A percentile compares a stretch with the other conserved stretches of the same genome.
Conservation (phyloP, 176 grass and related monocot species). For the Hordeum marinum region DNA sequence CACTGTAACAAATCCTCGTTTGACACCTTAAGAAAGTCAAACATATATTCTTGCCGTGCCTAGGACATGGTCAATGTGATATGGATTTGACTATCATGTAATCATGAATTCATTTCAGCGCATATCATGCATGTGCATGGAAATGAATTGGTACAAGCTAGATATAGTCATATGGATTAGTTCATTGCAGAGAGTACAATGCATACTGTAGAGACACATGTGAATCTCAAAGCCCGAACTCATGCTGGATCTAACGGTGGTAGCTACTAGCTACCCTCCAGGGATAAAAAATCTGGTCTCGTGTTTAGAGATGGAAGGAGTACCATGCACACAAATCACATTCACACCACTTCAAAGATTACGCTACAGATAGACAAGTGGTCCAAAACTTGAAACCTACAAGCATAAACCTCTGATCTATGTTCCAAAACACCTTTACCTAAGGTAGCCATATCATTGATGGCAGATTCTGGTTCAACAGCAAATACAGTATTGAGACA, state of each 20-base stretch:
- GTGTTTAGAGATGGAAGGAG: background rate
- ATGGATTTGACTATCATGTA: background rate
- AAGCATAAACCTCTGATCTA: background rate
- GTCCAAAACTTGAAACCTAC: background rate
- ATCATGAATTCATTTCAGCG: background rate
- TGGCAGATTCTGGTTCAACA: background rate
- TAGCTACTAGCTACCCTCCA: background rate
- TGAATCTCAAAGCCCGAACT: background rate
- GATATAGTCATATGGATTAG: background rate
- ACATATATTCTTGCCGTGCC: background rate
- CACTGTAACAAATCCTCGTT: background rate
- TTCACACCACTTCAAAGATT: background rate
- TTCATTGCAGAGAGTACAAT: background rate
- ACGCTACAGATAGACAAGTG: background rate
- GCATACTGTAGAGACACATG: background rate
- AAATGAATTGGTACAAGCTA: background rate
- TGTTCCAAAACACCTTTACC: background rate
- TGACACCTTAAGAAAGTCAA: background rate
- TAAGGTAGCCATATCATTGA: background rate
- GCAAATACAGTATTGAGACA: background rate
- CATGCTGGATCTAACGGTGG: background rate
- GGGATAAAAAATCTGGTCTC: background rate
- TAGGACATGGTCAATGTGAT: background rate
- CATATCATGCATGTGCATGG: background rate
- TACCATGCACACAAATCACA: background rate